A percentile compares a stretch with the other conserved stretches of the same genome.
phyloP scores from a whole-genome alignment of 2,329 filamentous ascomycete species.

The Talaromyces sp. region DNA sequence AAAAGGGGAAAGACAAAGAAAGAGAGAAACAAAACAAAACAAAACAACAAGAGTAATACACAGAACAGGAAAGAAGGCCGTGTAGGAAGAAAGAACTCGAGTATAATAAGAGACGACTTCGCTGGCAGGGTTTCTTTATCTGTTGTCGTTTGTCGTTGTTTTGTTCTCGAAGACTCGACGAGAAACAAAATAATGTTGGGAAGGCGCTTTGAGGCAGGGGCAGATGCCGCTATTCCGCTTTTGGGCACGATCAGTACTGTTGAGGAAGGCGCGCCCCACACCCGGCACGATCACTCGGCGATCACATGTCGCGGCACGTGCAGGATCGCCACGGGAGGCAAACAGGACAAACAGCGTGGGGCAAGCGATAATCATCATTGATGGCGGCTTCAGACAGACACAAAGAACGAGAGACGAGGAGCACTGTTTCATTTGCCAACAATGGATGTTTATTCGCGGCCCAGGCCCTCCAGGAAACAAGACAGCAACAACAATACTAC shows the following conservation, averaged over 20 bases:
- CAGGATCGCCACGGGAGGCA: constrained; percentile 10
- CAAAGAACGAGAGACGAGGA: background rate
- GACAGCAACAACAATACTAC: background rate
- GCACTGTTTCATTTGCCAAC: background rate
- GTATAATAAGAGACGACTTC: background rate
- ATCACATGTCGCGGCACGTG: constrained; percentile 11
- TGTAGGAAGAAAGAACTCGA: background rate
- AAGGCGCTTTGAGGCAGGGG: background rate
- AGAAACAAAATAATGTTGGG: constrained; percentile 10
- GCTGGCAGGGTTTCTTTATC: background rate
- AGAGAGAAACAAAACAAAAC: background rate
- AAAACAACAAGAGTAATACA: background rate
- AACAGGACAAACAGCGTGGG: constrained; percentile 23
- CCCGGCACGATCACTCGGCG: background rate
- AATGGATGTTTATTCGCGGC: constrained; percentile 8
- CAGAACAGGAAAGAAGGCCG: background rate
- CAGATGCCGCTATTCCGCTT: background rate
- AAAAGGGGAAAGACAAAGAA: constrained; percentile 2
- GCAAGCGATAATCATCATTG: background rate
- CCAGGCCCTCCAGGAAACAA: constrained; percentile 3
- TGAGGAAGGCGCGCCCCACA: background rate
- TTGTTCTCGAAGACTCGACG: background rate
- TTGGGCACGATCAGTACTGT: background rate
- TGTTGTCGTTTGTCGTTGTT: background rate
- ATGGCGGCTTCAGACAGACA: constrained; percentile 4